phyloP scores from a whole-genome alignment of 192 early-diverging fungal genomes.

The Linnemannia exigua region DNA sequence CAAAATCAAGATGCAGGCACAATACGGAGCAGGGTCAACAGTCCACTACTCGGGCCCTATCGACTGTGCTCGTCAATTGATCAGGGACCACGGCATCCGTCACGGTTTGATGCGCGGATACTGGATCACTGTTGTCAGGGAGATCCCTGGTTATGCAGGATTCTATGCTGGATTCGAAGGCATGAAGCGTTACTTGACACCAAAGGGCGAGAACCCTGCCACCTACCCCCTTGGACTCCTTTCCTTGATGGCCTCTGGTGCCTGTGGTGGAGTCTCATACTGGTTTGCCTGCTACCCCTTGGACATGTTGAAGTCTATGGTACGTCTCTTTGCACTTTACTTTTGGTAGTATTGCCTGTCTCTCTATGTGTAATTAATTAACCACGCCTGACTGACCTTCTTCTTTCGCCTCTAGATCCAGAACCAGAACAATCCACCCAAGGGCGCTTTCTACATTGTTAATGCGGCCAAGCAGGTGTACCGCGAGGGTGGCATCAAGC shows the following conservation, averaged over 20 bases:
- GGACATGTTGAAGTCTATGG: slow-evolving; percentile 86
- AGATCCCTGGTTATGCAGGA: slow-evolving; percentile 88
- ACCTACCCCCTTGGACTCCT: slow-evolving; percentile 61
- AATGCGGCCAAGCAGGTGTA: slow-evolving; percentile 67
- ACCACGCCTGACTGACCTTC: too few relatives aligned
- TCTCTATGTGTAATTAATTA: background rate
- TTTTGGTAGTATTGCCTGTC: background rate
- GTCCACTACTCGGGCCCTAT: slow-evolving; percentile 71
- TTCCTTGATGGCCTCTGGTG: slow-evolving; percentile 83
- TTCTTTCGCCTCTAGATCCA: slow-evolving; percentile 61
- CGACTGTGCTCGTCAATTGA: slow-evolving; percentile 75
- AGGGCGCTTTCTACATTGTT: slow-evolving; percentile 70
- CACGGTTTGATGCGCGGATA: slow-evolving; percentile 89
- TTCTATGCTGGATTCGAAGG: slow-evolving; percentile 91
- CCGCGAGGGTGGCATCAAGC: slow-evolving; percentile 68
- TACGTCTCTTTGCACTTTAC: slow-evolving; percentile 25
- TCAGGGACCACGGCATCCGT: slow-evolving; percentile 72
- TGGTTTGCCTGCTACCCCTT: slow-evolving; percentile 90
- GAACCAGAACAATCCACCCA: slow-evolving; percentile 71
- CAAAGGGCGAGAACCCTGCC: slow-evolving; percentile 58
- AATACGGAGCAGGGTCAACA: slow-evolving; percentile 70
- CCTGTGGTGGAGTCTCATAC: slow-evolving; percentile 83
- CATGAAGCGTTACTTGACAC: slow-evolving; percentile 77
- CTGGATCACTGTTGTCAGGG: slow-evolving; percentile 82
- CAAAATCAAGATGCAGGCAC: slow-evolving; percentile 94